Conservation (phyloP, 768 basidiomycete species). For the Coprinopsis strossmayeri region DNA sequence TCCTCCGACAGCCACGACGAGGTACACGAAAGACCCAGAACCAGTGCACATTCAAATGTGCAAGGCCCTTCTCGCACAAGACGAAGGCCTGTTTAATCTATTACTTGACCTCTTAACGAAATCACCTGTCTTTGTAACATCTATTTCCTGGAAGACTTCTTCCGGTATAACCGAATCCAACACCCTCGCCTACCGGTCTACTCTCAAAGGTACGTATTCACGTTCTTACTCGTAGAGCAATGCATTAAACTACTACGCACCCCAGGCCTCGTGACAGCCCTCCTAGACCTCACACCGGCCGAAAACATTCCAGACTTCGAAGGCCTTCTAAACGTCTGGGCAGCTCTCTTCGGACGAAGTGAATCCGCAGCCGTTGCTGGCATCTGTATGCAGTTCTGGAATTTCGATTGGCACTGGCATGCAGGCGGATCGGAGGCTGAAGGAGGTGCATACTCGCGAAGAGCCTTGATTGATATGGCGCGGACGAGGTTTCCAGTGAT, state of each 20-base stretch:
- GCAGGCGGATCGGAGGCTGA: not conserved
- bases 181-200: conserved; percentile 71
- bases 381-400: conserved; percentile 82
- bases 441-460: conserved; percentile 37
- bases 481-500: conserved; percentile 81
- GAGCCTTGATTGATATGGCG: conserved; percentile 78
- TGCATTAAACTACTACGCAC: conserved; percentile 4
- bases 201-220: conserved; percentile 64
- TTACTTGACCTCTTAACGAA: conserved; percentile 53
- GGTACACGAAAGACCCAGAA: conserved; percentile 54
- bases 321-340: conserved; percentile 68
- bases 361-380: conserved; percentile 57
- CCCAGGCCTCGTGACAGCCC: conserved; percentile 69
- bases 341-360: conserved; percentile 72
- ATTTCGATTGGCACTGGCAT: conserved; percentile 54
- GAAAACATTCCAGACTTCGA: conserved; percentile 77
- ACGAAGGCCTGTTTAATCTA: conserved; percentile 54
- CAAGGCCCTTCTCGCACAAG: conserved; percentile 47
- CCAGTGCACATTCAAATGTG: conserved; percentile 52
- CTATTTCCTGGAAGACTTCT: conserved; percentile 60
- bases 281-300: conserved; percentile 68
- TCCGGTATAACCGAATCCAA: conserved; percentile 72
- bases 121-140: conserved; percentile 73
- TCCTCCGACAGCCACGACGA: conserved; percentile 29
- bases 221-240: not conserved